A percentile compares a stretch with the other conserved stretches of the same genome.
phyloP scores from a whole-genome alignment of 1,139 yeast species.

The Candida sp. region DNA sequence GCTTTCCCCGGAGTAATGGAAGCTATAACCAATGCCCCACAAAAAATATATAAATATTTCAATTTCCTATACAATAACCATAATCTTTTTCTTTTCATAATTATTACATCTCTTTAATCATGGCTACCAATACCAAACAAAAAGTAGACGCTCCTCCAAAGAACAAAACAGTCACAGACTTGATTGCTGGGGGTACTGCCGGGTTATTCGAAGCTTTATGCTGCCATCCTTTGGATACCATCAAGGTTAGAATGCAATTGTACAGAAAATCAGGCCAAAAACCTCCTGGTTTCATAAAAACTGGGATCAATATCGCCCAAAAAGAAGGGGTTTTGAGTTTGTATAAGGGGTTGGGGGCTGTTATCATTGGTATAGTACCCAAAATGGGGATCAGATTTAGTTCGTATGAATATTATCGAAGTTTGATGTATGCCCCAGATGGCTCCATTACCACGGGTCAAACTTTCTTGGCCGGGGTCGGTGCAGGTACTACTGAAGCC shows the following conservation, averaged over 20 bases:
- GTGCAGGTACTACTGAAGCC: conserved; percentile 98
- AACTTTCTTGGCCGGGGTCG: conserved; percentile 90
- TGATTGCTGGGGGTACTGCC: conserved; percentile 96
- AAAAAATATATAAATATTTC: neutral
- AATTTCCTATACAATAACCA: neutral
- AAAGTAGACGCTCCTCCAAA: conserved; percentile 12
- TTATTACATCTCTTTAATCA: neutral
- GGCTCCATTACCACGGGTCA: conserved; percentile 69
- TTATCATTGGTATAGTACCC: conserved; percentile 95
- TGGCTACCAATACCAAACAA: conserved; percentile 11
- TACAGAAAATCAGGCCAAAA: conserved; percentile 61
- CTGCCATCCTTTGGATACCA: conserved; percentile 94
- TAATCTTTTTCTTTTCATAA: neutral
- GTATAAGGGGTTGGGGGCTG: conserved; percentile 97
- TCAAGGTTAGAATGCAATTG: conserved; percentile 96
- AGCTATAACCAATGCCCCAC: neutral
- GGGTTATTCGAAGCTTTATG: conserved; percentile 95
- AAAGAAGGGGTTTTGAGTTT: conserved; percentile 84
- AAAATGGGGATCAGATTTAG: conserved; percentile 98
- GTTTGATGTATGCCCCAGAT: conserved; percentile 58
- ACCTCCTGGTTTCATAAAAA: conserved; percentile 80
- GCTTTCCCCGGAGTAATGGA: conserved; percentile 3
- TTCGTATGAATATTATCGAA: conserved; percentile 86
- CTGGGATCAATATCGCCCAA: conserved; percentile 75
- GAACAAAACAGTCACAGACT: conserved; percentile 58